A percentile compares a stretch with the other conserved stretches of the same genome.
Conservation (phyloP, 768 basidiomycete genomes). For the Boletus reticuloceps region DNA sequence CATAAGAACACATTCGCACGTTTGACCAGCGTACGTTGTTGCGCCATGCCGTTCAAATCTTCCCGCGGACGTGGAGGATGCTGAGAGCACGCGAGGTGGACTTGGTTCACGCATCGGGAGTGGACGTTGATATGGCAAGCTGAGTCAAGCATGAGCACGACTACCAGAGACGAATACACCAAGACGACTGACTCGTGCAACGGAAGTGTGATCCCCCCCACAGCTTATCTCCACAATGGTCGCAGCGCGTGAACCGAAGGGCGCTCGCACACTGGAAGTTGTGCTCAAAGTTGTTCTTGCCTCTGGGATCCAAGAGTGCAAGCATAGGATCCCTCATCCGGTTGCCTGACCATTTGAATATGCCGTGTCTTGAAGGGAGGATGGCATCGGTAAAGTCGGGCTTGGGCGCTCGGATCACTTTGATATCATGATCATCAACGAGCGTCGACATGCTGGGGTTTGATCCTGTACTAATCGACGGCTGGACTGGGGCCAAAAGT, state of each 20-base stretch:
- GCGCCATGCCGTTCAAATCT: slow-evolving; percentile 25
- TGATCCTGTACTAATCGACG: slow-evolving; percentile 16
- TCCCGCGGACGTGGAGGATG: slow-evolving; percentile 37
- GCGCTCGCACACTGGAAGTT: slow-evolving; percentile 88
- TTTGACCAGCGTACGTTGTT: slow-evolving; percentile 11
- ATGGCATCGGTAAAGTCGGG: slow-evolving; percentile 41
- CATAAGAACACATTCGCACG: slow-evolving; percentile 10
- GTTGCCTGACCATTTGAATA: slow-evolving; percentile 71
- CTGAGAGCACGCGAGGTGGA: slow-evolving; percentile 65
- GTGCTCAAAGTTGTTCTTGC: slow-evolving; percentile 58
- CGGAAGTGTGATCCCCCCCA: slow-evolving; percentile 97
- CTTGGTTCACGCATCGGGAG: slow-evolving; percentile 74
- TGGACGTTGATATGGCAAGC: slow-evolving; percentile 87
- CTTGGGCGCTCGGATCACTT: slow-evolving; percentile 27
- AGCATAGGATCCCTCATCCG: slow-evolving; percentile 46
- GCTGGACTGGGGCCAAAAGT: not conserved
- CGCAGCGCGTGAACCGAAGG: slow-evolving; percentile 87
- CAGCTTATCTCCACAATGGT: slow-evolving; percentile 96
- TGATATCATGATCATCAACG: slow-evolving; percentile 29
- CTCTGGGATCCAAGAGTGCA: slow-evolving; percentile 35
- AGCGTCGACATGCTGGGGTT: slow-evolving; percentile 21
- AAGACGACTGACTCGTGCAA: slow-evolving; percentile 70
- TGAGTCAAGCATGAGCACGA: slow-evolving; percentile 29
- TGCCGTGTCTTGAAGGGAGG: slow-evolving; percentile 51
- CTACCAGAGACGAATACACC: not conserved